Evolutionary conservation across 768 basidiomycete genomes (phyloP).

Genomic region (Tulasnella calospora): DNA sequence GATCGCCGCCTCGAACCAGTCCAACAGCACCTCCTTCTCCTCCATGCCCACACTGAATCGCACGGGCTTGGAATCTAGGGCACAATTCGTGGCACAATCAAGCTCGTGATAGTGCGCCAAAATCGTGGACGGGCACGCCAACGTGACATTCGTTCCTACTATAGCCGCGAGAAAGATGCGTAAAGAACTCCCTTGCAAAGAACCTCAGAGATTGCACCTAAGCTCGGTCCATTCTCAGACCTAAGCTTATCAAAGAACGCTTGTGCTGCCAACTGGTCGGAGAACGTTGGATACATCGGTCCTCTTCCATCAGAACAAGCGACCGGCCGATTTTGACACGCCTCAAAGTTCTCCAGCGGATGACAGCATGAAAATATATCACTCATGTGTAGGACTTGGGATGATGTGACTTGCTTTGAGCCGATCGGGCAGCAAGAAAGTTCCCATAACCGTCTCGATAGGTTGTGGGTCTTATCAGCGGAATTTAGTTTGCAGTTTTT

Average conservation of each 20-base stretch:
- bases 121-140: slow-evolving; percentile 90
- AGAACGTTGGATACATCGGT: slow-evolving; percentile 53
- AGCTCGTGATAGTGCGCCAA: slow-evolving; percentile 86
- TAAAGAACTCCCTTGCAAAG: neutral
- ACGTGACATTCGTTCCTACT: slow-evolving; percentile 91
- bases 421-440: too few species aligned
- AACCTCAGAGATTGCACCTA: slow-evolving; percentile 33
- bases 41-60: slow-evolving; percentile 92
- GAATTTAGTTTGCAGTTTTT: too few species aligned
- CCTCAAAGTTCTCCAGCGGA: too few species aligned
- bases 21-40: slow-evolving; percentile 51
- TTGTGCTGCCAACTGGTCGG: slow-evolving; percentile 55
- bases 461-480: too few species aligned
- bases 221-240: slow-evolving; percentile 83
- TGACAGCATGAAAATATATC: too few species aligned
- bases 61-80: slow-evolving; percentile 80
- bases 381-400: too few species aligned
- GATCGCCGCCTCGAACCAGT: slow-evolving; percentile 59
- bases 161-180: slow-evolving; percentile 29
- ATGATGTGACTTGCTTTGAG: too few species aligned
- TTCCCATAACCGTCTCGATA: too few species aligned
- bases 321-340: slow-evolving; percentile 50
- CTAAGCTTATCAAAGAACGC: slow-evolving; percentile 82
- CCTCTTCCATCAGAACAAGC: neutral
- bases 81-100: slow-evolving; percentile 85